phyloP scores from a whole-genome alignment of 2,329 filamentous ascomycete species.

The Dactylellina parvicollis region DNA sequence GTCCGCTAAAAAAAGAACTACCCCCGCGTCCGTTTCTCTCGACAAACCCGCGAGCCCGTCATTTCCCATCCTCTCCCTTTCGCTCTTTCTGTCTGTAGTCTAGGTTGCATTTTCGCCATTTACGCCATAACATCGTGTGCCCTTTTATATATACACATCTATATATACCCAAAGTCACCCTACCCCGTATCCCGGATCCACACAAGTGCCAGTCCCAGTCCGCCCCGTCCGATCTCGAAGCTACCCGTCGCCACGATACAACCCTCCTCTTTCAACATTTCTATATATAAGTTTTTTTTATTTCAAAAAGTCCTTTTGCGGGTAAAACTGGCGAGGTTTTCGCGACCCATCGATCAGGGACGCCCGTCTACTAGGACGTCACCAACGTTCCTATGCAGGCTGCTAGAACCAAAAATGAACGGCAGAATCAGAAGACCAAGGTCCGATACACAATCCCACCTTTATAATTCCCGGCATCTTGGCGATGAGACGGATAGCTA shows the following conservation, averaged over 20 bases:
- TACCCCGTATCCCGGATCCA: slow-evolving; percentile 12
- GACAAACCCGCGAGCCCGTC: slow-evolving; percentile 14
- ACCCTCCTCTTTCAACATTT: background rate
- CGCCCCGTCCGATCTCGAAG: background rate
- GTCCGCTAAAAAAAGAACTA: slow-evolving; percentile 11
- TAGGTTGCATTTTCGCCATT: slow-evolving; percentile 9
- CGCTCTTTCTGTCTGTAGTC: slow-evolving; percentile 29
- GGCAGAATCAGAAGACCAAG: slow-evolving; percentile 72
- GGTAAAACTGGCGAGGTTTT: slow-evolving; percentile 46
- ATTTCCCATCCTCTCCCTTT: slow-evolving; percentile 28
- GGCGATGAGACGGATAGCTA: slow-evolving; percentile 7
- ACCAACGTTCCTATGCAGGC: slow-evolving; percentile 55
- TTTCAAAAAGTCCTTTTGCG: background rate
- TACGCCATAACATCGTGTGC: slow-evolving; percentile 4
- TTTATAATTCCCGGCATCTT: background rate
- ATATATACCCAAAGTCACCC: background rate
- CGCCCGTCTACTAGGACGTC: slow-evolving; percentile 52
- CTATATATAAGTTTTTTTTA: background rate
- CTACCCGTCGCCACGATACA: background rate
- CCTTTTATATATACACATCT: background rate
- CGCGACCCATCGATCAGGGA: slow-evolving; percentile 43
- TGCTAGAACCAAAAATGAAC: slow-evolving; percentile 68
- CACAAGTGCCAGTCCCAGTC: background rate
- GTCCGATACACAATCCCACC: slow-evolving; percentile 58
- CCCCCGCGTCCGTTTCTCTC: slow-evolving; percentile 28